A percentile compares a stretch with the other conserved stretches of the same genome.
Evolutionary conservation across 768 basidiomycete species (phyloP).

Genomic region (Crepidotus variabilis): DNA sequence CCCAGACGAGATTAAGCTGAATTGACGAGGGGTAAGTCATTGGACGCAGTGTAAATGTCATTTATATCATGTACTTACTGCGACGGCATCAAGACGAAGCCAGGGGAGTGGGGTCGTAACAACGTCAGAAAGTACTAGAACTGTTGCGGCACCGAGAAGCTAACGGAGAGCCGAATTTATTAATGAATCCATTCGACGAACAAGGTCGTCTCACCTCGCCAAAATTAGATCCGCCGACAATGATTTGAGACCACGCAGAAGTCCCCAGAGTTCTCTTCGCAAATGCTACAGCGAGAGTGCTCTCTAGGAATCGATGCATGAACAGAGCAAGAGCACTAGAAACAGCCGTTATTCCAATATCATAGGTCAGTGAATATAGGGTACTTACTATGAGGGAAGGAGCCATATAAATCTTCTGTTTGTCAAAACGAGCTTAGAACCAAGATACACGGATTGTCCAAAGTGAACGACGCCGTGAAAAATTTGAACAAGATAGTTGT

Average conservation of each 20-base stretch:
- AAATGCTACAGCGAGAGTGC: constrained; percentile 24
- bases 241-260: constrained; percentile 30
- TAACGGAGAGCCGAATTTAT: background rate
- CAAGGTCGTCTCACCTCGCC: constrained; percentile 18
- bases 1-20: constrained; percentile 27
- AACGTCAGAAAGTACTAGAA: constrained; percentile 24
- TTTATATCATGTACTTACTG: constrained; percentile 9
- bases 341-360: background rate
- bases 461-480: constrained; percentile 18
- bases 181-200: background rate
- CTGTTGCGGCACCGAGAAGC: constrained; percentile 25
- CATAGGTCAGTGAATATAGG: background rate
- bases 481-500: constrained; percentile 22
- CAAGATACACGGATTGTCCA: constrained; percentile 24
- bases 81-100: constrained; percentile 26
- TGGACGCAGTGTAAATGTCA: background rate
- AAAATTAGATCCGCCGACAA: constrained; percentile 31
- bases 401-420: constrained; percentile 27
- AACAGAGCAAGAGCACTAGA: constrained; percentile 25
- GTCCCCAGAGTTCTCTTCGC: constrained; percentile 24
- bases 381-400: constrained; percentile 24
- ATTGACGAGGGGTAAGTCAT: background rate
- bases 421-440: constrained; percentile 22
- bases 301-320: constrained; percentile 27
- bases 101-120: constrained; percentile 29